Evolutionary conservation across 345 rosid genomes (phyloP).

Genomic region (Sapria himalayana): DNA sequence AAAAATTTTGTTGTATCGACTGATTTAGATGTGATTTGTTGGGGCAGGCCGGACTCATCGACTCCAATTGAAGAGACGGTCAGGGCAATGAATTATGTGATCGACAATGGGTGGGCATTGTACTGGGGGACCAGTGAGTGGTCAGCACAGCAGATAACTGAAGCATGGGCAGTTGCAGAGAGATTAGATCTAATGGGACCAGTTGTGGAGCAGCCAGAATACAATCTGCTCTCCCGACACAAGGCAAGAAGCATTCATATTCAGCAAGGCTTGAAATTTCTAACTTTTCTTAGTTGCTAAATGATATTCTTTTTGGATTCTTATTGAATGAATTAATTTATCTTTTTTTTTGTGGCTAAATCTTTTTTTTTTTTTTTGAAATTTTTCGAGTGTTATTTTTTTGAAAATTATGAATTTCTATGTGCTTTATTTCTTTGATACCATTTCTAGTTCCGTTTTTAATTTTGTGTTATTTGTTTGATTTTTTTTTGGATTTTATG

Average conservation of each 20-base stretch:
- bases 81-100: conserved; percentile 82
- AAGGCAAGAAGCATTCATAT: conserved; percentile 23
- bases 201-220: conserved; percentile 92
- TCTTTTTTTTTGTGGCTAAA: no score
- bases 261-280: neutral
- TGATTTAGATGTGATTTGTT: conserved; percentile 3
- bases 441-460: no score
- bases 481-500: no score
- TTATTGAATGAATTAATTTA: no score
- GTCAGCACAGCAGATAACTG: conserved; percentile 94
- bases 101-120: conserved; percentile 96
- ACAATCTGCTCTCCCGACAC: conserved; percentile 73
- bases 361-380: no score
- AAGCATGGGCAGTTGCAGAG: conserved; percentile 86
- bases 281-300: neutral
- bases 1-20: no score
- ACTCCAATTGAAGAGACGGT: conserved; percentile 96
- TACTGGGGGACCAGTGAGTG: conserved; percentile 99
- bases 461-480: no score
- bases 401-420: no score
- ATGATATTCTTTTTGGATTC: no score
- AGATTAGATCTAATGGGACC: conserved; percentile 82
- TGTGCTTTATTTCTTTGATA: no score
- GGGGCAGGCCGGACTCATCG: conserved; percentile 55
- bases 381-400: no score